phyloP scores from a whole-genome alignment of 371 early-diverging fungal genomes.

The Blakeslea trispora region DNA sequence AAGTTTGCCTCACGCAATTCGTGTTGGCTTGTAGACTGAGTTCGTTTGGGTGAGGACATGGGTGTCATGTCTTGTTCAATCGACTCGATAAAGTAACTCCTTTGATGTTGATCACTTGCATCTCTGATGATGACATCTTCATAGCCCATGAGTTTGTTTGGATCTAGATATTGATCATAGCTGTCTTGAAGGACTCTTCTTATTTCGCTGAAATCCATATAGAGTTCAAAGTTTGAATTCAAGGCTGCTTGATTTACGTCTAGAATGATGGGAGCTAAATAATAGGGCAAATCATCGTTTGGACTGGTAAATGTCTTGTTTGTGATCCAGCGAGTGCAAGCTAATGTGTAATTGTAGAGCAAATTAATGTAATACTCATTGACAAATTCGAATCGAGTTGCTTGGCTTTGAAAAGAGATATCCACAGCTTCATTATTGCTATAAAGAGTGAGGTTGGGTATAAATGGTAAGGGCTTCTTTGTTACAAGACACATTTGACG shows the following conservation, averaged over 20 bases:
- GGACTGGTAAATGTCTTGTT: conserved; percentile 52
- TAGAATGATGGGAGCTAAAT: conserved; percentile 41
- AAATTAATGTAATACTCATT: not conserved
- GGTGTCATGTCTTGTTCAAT: conserved; percentile 43
- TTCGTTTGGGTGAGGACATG: conserved; percentile 28
- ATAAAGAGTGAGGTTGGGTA: not conserved
- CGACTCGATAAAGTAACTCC: conserved; percentile 53
- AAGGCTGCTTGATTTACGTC: not conserved
- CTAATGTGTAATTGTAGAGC: conserved; percentile 1
- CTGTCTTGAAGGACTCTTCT: conserved; percentile 8
- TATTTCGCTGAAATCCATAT: conserved; percentile 65
- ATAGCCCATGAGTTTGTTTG: not conserved
- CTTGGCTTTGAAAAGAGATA: not conserved
- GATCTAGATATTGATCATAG: too few species aligned
- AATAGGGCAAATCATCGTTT: conserved; percentile 47
- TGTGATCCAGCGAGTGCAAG: not conserved
- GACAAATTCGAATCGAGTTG: not conserved
- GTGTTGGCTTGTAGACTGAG: too few species aligned
- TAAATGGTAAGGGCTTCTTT: conserved; percentile 6
- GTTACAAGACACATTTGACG: conserved; percentile 4
- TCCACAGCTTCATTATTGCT: not conserved
- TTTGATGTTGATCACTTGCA: conserved; percentile 41
- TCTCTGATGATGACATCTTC: conserved; percentile 55
- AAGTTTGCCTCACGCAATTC: too few species aligned
- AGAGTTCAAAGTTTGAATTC: conserved; percentile 6